phyloP scores from a whole-genome alignment of 1,139 yeast species.

The Taphrina communis region DNA sequence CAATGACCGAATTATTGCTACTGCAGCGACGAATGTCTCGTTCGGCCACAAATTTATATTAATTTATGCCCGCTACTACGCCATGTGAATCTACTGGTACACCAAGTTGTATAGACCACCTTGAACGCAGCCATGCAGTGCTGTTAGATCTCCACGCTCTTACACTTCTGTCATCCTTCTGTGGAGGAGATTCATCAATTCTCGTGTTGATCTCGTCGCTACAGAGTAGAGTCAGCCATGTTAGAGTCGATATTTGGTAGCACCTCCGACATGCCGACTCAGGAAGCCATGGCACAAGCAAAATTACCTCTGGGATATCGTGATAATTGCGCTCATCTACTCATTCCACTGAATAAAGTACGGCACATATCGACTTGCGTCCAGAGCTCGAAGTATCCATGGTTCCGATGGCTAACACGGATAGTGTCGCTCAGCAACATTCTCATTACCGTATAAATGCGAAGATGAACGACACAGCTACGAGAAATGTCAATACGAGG shows the following conservation, averaged over 20 bases:
- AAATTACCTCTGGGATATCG: slow-evolving; percentile 82
- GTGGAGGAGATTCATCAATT: background rate
- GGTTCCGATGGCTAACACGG: background rate
- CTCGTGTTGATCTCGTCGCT: background rate
- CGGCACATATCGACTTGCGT: background rate
- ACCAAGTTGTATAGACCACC: no score
- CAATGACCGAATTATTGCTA: background rate
- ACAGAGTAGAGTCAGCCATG: background rate
- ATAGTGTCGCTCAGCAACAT: slow-evolving; percentile 60
- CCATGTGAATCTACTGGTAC: background rate
- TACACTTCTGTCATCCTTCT: no score
- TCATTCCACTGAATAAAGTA: slow-evolving; percentile 64
- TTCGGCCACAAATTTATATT: slow-evolving; percentile 2
- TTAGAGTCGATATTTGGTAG: slow-evolving; percentile 29
- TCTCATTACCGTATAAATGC: slow-evolving; percentile 72
- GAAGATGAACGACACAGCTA: slow-evolving; percentile 43
- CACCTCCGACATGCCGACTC: slow-evolving; percentile 26
- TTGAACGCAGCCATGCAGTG: no score
- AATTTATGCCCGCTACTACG: slow-evolving; percentile 4
- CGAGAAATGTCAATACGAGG: slow-evolving; percentile 41
- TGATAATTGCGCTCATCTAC: slow-evolving; percentile 82
- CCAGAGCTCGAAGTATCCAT: no score
- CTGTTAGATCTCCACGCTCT: no score
- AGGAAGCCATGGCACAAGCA: slow-evolving; percentile 79
- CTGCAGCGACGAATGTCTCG: slow-evolving; percentile 1